Percentiles rank a stretch among this genome's conserved stretches.
Evolutionary conservation across 2,329 filamentous ascomycete species (phyloP).

Genomic region (Spiromastix sp.): DNA sequence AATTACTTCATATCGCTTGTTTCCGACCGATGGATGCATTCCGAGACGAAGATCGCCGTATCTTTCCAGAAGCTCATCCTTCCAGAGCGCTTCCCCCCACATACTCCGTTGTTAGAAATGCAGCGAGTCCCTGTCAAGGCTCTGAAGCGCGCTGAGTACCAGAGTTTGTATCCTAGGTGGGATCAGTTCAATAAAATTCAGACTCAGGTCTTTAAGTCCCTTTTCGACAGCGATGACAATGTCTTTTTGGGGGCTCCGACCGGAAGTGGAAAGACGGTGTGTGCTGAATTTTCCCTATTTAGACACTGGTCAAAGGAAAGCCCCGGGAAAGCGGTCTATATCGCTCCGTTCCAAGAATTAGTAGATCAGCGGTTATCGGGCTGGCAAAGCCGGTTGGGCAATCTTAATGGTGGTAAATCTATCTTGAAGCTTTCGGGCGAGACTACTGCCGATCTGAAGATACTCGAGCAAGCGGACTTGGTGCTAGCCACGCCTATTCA

Average conservation of each 20-base stretch:
- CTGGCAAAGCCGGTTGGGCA: conserved; percentile 69
- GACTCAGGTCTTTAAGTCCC: conserved; percentile 89
- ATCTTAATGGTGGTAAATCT: conserved; percentile 70
- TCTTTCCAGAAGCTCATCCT: conserved; percentile 92
- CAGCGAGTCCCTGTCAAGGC: conserved; percentile 84
- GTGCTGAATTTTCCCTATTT: conserved; percentile 85
- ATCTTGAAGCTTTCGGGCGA: conserved; percentile 92
- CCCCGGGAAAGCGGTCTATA: conserved; percentile 75
- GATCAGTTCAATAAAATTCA: conserved; percentile 93
- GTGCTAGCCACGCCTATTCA: conserved; percentile 86
- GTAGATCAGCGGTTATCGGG: conserved; percentile 72
- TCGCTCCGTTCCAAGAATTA: conserved; percentile 89
- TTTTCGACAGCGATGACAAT: conserved; percentile 86
- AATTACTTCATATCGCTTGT: conserved; percentile 96
- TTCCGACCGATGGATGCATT: conserved; percentile 97
- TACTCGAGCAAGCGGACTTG: conserved; percentile 77
- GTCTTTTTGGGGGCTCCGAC: conserved; percentile 88
- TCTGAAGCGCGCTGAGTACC: conserved; percentile 74
- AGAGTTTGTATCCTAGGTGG: conserved; percentile 72
- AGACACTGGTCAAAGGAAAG: conserved; percentile 70
- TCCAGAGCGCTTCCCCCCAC: conserved; percentile 89
- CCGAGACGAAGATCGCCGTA: conserved; percentile 84
- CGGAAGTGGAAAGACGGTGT: conserved; percentile 92
- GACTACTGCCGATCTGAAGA: conserved; percentile 77
- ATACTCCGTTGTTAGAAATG: conserved; percentile 83